Base-by-base conservation (phyloP, 139 green algal genomes). In the Prasinococcaceae sp. region DNA sequence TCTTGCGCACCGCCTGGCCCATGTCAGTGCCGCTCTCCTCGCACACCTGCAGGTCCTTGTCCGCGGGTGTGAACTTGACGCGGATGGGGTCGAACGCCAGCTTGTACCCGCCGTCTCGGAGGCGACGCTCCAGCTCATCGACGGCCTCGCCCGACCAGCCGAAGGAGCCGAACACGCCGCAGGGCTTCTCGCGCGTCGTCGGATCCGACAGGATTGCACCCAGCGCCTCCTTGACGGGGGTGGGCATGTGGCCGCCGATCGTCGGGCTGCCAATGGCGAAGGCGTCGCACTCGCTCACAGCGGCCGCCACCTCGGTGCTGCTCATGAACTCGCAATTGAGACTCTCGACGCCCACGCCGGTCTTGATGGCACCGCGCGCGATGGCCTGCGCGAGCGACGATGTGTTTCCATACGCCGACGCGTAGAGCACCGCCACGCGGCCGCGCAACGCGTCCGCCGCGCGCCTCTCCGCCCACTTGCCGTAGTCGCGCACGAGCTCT, bases 151-250 rank as follows among this genome's bases (percentile, higher is more conserved):
- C 87, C 42, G 64, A 83, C 87, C 88, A 96, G 1, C 88, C 88
- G 70, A 95, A 97, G 62, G 72, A 86, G 40, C 88, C 88, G 77
- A 96, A 97, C 52, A 94, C 87, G 30, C 87, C 87, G 48, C 75
- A 89, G 14, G 87, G 86, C 48, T 90, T 61, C 32, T 55, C 41
- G 29, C 71, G 76, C 27, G 77, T 75, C 6, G 39, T 3, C 0
- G 63, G 17, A 33, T 88, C 57, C 3, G 73, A 56, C 40, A 97
- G 63, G 30, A 97, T 81, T 26, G 73, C 53, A 23, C 88, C 88
- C 45, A 96, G 68, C 6, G 85, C 79, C 20, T 75, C 66, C 50
- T 50, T 56, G 32, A 94, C 79, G 49, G 83, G 87, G 12, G 88
- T 96, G 46, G 88, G 88, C 82, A 97, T 90, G 71, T 97, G 86